These are phyloP conservation scores for Ophioceras dolichostomum DNA, from an alignment of 2,329 filamentous ascomycete genomes.

Conservation along the genomic window DNA sequence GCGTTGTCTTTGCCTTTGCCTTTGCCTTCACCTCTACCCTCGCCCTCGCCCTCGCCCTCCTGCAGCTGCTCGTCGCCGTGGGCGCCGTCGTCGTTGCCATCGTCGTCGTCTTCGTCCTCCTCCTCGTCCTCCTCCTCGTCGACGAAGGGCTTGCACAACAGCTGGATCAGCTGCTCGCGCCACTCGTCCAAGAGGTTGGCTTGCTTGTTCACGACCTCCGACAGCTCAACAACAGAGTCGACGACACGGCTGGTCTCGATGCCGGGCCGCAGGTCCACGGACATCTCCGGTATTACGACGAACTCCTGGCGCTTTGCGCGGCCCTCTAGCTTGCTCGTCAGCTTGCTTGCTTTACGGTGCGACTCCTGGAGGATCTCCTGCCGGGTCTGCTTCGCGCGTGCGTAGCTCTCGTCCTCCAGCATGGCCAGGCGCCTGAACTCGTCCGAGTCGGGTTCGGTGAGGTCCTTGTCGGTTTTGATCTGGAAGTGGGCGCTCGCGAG, in stretches of 20 bases:
- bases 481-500: slow-evolving; percentile 75
- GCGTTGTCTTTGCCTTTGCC: slow-evolving; percentile 70
- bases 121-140: slow-evolving; percentile 67
- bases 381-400: slow-evolving; percentile 64
- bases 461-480: slow-evolving; percentile 57
- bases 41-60: slow-evolving; percentile 60
- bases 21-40: slow-evolving; percentile 69
- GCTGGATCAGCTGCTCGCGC: slow-evolving; percentile 59
- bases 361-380: slow-evolving; percentile 61
- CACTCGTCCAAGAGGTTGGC: slow-evolving; percentile 59
- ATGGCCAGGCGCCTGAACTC: slow-evolving; percentile 55
- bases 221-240: slow-evolving; percentile 54
- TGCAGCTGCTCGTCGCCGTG: slow-evolving; percentile 69
- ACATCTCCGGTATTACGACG: slow-evolving; percentile 49
- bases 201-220: slow-evolving; percentile 57
- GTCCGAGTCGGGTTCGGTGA: slow-evolving; percentile 54
- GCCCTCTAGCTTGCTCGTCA: slow-evolving; percentile 51
- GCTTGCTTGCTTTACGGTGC: slow-evolving; percentile 42
- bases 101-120: slow-evolving; percentile 72
- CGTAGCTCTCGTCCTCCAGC: slow-evolving; percentile 62
- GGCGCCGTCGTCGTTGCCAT: too few species aligned
- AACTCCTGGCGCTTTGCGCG: slow-evolving; percentile 42
- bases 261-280: slow-evolving; percentile 40
- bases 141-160: slow-evolving; percentile 63
- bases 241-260: slow-evolving; percentile 60